Evolutionary conservation across 164 flowering plant species (phyloP).

Genomic region (Saururus chinensis): DNA sequence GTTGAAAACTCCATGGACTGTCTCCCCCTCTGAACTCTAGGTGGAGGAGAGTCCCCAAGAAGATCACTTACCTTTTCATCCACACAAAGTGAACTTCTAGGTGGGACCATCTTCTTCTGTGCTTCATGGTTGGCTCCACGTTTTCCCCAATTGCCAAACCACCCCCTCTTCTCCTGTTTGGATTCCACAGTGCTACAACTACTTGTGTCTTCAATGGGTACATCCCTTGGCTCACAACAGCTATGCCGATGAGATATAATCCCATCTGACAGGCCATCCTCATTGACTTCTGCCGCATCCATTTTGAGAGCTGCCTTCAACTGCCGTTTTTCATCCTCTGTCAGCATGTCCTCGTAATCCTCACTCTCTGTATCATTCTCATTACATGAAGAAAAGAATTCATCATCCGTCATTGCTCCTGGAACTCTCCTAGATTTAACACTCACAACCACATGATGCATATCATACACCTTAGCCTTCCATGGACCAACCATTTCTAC

Average conservation of each 20-base stretch:
- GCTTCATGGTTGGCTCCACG: slow-evolving; percentile 40
- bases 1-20: slow-evolving; percentile 57
- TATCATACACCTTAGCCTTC: slow-evolving; percentile 83
- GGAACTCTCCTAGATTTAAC: slow-evolving; percentile 84
- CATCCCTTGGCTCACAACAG: slow-evolving; percentile 51
- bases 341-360: slow-evolving; percentile 47
- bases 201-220: slow-evolving; percentile 45
- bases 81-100: slow-evolving; percentile 67
- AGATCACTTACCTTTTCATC: slow-evolving; percentile 80
- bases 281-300: slow-evolving; percentile 42
- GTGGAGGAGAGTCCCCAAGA: slow-evolving; percentile 62
- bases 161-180: slow-evolving; percentile 69
- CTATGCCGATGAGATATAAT: slow-evolving; percentile 63
- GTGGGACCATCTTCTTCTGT: slow-evolving; percentile 43
- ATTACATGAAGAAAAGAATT: slow-evolving; percentile 46
- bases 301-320: slow-evolving; percentile 73
- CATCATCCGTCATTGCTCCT: slow-evolving; percentile 82
- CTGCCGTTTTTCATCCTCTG: slow-evolving; percentile 80
- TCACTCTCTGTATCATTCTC: slow-evolving; percentile 66
- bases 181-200: slow-evolving; percentile 39
- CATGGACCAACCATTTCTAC: slow-evolving; percentile 68
- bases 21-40: slow-evolving; percentile 47
- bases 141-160: slow-evolving; percentile 87
- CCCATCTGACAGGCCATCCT: slow-evolving; percentile 27
- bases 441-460: slow-evolving; percentile 86